Base-by-base conservation (phyloP, 2,329 filamentous ascomycete species). In the Trichoderma sp. region DNA sequence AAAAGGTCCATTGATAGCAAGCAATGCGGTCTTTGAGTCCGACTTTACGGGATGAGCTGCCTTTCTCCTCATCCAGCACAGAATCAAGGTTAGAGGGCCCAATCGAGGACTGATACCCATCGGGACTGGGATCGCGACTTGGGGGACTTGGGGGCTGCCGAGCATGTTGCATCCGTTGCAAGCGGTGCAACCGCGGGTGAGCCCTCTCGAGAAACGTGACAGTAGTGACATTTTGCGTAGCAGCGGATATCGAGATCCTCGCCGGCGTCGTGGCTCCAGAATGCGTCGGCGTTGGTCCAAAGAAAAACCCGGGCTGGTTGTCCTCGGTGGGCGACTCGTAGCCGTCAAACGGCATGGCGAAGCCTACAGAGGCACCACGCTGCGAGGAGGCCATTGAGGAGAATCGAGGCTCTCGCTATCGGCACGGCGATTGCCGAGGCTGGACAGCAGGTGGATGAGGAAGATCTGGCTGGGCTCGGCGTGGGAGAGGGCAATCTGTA, bases 1-100 rank as follows among this genome's bases (percentile, higher is more conserved):
- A 95, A 86, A 90, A 95, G 0, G 92, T 94, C 93, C 93, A 95
- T 75, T 83, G 84, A 73, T 85, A 84, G 73, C 85, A 88, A 53
- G 82, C 83, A 72, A 88, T 85, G 43, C 87, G 81, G 73, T 88
- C 86, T 47, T 83, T 81, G 62, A 88, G 76, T 18, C 85, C 80
- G 60, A 87, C 80, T 60, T 80, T 83, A n/a, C 73, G 77, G 1
- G 43, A 65, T 11, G 74, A 65, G 3, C 65, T 30, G 24, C 47
- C 47, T 9, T 68, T 72, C 64, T 72, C 70, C 18, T 14, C 28
- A n/a, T 56, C 28, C 2, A 47, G 39, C 9, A 69, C 34, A 14
- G 43, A 34, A 14, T 53, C 57, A 51, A 72, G 64, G 57, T 64
- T 72, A 61, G 64, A 60, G 21, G 53, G 24, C 14, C 39, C 60